Evolutionary conservation across 2,329 filamentous ascomycete genomes (phyloP), one percentile per base, ranked within the genome.

Genomic region (Chaetomium globosum): DNA sequence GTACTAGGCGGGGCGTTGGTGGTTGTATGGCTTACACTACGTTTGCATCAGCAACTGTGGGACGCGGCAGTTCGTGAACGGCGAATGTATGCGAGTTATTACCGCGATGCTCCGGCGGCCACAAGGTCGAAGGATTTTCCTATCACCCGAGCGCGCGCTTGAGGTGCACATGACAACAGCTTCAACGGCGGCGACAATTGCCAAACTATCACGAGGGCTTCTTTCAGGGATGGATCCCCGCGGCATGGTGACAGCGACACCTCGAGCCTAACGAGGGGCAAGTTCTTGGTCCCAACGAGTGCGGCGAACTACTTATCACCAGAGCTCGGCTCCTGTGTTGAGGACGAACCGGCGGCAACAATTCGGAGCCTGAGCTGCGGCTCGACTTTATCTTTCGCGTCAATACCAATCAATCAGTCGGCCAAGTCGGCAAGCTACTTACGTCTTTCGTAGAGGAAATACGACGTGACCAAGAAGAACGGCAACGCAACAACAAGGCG

Each of bases 381-480:
- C 12, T 39, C 62, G 54, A 69, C 68, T 69, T 10, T 6, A 33
- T 54, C 13, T 0, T 28, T 26, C 21, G 21, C 21, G 54, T 63
- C 33, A 67, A 36, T 51, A 51, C 58, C 39, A 30, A 1, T 31
- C 23, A 26, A 26, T 6, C 6, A n/a, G 51, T 19, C 13, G 8
- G 12, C 13, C n/a, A 28, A 23, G 58, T 33, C 12, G 48, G 7
- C 21, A 21, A 36, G 48, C 39, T 43, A 78, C 81, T 76, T 65
- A 83, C 82, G 71, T 74, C 81, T 75, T 54, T 85, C 79, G 73
- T 82, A 86, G 2, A 87, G 72, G 59, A 79, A 80, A 67, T 83
- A 86, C 26, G 83, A 85, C 30, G 82, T 83, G 58, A 87, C 83
- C 16, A 86, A 66, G 4, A 85, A 70, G 36, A 87, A 80, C 2